Evolutionary conservation across 352 stramenopile genomes (phyloP).

Genomic region (Elongisporangium senticosum): DNA sequence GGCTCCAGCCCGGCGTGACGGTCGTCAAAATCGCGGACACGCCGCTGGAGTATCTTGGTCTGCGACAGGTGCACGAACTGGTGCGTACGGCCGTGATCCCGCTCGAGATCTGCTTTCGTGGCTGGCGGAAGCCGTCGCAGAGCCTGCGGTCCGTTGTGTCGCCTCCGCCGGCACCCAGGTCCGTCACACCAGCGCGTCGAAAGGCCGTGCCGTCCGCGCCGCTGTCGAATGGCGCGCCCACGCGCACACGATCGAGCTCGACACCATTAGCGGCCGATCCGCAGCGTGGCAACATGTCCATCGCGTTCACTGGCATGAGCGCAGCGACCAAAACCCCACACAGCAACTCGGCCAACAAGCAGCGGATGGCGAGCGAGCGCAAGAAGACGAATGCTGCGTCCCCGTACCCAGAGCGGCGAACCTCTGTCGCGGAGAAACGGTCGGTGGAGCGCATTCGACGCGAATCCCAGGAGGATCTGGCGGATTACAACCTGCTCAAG

Average conservation of each 20-base stretch:
- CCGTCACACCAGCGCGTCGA: not conserved
- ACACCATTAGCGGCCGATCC: not conserved
- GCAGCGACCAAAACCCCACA: not conserved
- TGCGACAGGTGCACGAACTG: slow-evolving; percentile 80
- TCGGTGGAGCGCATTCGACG: slow-evolving; percentile 8
- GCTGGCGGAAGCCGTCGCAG: slow-evolving; percentile 22
- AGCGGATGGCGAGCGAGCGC: slow-evolving; percentile 18
- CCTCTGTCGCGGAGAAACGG: slow-evolving; percentile 7
- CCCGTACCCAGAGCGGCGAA: slow-evolving; percentile 18
- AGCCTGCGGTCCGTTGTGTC: slow-evolving; percentile 8
- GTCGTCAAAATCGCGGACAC: slow-evolving; percentile 71
- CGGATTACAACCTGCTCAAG: slow-evolving; percentile 5
- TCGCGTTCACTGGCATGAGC: not conserved
- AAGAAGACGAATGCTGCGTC: slow-evolving; percentile 25
- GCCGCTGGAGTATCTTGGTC: slow-evolving; percentile 46
- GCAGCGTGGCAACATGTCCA: not conserved
- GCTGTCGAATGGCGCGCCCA: not conserved
- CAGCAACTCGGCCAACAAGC: slow-evolving; percentile 12
- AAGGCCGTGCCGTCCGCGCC: not conserved
- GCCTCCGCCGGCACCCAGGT: slow-evolving; percentile 6
- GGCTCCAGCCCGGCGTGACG: slow-evolving; percentile 57
- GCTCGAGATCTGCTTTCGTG: slow-evolving; percentile 61
- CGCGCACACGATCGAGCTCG: not conserved
- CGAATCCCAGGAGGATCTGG: slow-evolving; percentile 7
- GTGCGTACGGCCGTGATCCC: slow-evolving; percentile 75